Evolutionary conservation across 2,329 filamentous ascomycete genomes (phyloP).

Genomic region (Neophaeococcomyces mojaviensis): DNA sequence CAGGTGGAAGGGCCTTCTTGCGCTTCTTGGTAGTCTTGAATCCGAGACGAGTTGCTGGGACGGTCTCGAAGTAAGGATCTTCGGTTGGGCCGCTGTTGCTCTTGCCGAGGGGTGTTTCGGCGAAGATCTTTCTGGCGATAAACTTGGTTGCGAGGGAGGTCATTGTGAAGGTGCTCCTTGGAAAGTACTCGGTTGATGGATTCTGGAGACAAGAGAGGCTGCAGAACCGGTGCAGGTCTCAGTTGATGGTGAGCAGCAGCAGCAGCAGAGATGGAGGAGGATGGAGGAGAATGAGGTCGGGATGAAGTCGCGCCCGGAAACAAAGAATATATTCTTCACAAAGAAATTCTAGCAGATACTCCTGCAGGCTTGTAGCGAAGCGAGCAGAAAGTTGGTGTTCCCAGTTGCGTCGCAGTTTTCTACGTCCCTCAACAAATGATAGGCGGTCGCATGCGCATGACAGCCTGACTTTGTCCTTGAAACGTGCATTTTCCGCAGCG

Average conservation of each 20-base stretch:
- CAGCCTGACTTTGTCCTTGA: conserved; percentile 5
- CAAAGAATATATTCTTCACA: conserved; percentile 2
- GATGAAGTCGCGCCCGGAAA: neutral
- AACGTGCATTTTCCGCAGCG: neutral
- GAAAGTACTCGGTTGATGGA: neutral
- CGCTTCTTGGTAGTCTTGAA: conserved; percentile 70
- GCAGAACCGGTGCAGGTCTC: neutral
- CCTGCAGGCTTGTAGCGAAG: neutral
- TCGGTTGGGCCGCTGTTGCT: conserved; percentile 38
- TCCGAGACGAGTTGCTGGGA: conserved; percentile 58
- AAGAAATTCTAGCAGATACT: neutral
- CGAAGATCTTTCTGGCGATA: conserved; percentile 50
- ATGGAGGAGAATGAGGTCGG: neutral
- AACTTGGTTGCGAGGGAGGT: conserved; percentile 47
- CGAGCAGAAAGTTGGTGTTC: neutral
- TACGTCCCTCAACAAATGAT: conserved; percentile 1
- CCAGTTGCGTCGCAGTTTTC: conserved; percentile 1
- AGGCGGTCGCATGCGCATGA: neutral
- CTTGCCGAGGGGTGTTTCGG: conserved; percentile 51
- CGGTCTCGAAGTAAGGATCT: conserved; percentile 85
- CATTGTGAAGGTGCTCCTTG: conserved; percentile 37
- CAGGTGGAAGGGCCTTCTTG: conserved; percentile 75
- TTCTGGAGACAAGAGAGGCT: neutral
- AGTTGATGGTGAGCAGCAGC: neutral
- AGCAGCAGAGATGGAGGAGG: neutral